Conservation (phyloP, 2,329 filamentous ascomycete species). For the Trichophyton benhamiae region DNA sequence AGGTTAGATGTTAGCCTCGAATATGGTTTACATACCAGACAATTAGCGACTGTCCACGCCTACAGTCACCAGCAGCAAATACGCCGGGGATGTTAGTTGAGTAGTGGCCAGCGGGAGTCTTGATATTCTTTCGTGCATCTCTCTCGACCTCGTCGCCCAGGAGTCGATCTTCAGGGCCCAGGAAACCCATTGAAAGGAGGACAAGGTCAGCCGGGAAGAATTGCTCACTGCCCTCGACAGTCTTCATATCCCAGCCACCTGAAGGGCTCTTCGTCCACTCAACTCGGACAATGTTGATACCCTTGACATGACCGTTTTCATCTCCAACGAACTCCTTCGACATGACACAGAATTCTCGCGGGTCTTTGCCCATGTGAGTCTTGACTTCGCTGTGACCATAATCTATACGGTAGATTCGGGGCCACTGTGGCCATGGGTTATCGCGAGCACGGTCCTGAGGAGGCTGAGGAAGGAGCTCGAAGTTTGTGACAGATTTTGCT, state of each 20-base stretch:
- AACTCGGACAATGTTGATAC: constrained; percentile 89
- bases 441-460: constrained; percentile 79
- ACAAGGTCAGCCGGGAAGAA: constrained; percentile 96
- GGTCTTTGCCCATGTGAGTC: constrained; percentile 90
- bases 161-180: constrained; percentile 80
- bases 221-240: constrained; percentile 80
- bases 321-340: constrained; percentile 92
- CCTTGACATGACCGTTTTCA: constrained; percentile 75
- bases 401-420: constrained; percentile 94
- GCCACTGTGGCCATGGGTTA: constrained; percentile 98
- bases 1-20: not conserved
- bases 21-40: constrained; percentile 58
- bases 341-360: constrained; percentile 96
- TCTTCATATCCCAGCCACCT: constrained; percentile 98
- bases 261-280: constrained; percentile 86
- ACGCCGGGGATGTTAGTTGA: constrained; percentile 77
- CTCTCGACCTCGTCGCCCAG: constrained; percentile 82
- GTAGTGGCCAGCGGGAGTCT: constrained; percentile 80
- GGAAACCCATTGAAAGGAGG: constrained; percentile 91
- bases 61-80: constrained; percentile 90
- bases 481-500: constrained; percentile 91
- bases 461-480: constrained; percentile 87
- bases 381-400: constrained; percentile 94
- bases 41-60: constrained; percentile 86
- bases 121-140: constrained; percentile 88